A percentile compares a stretch with the other conserved stretches of the same genome.
Evolutionary conservation across 2,329 filamentous ascomycete species (phyloP).

Genomic region (Aspergillus pseudoterreus): DNA sequence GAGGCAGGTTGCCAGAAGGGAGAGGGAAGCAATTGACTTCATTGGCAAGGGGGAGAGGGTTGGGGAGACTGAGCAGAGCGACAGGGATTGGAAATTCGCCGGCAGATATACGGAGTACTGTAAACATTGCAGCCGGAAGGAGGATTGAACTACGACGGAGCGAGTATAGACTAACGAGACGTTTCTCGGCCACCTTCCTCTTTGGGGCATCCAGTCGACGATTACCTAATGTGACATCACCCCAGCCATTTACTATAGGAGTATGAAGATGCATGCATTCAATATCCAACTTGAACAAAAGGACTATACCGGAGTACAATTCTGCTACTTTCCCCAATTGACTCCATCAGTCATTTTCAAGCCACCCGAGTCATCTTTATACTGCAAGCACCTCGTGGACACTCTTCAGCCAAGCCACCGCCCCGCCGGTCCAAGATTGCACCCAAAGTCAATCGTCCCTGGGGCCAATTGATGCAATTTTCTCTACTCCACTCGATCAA

Average conservation of each 20-base stretch:
- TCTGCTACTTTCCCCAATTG: no score
- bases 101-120: no score
- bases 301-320: no score
- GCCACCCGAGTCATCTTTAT: no score
- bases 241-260: no score
- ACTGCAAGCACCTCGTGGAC: no score
- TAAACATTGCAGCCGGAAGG: no score
- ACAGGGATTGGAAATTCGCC: neutral
- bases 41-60: neutral
- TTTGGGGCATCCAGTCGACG: neutral
- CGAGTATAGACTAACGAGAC: no score
- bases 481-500: neutral
- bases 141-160: no score
- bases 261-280: no score
- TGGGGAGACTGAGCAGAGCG: neutral
- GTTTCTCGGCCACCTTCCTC: neutral
- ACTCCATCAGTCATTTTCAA: no score
- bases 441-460: neutral
- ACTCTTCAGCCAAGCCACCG: neutral
- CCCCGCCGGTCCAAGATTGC: neutral
- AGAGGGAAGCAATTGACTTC: neutral
- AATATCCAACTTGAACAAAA: no score
- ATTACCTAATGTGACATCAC: neutral
- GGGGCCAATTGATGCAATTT: neutral
- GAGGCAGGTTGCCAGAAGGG: neutral